phyloP scores from a whole-genome alignment of 2,329 filamentous ascomycete genomes.

The Geosmithia morbida region DNA sequence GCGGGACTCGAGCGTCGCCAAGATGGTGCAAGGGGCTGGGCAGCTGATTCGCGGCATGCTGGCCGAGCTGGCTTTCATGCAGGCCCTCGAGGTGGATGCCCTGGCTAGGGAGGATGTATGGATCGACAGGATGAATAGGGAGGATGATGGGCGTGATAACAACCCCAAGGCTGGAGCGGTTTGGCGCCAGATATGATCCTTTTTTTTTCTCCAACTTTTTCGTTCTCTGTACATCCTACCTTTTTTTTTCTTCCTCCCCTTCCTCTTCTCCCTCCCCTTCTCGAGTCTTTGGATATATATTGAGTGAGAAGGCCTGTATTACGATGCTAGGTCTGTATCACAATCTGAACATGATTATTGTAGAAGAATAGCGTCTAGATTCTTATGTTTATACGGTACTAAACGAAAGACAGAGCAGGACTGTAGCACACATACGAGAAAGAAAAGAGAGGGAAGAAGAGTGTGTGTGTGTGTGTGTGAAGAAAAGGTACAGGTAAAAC shows the following conservation, averaged over 20 bases:
- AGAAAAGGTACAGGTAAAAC: too few species aligned
- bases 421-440: too few species aligned
- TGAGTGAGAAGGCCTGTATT: too few species aligned
- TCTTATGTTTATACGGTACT: too few species aligned
- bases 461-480: too few species aligned
- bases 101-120: slow-evolving; percentile 41
- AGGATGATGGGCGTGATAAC: slow-evolving; percentile 19
- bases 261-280: not conserved
- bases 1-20: slow-evolving; percentile 23
- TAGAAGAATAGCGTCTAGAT: too few species aligned
- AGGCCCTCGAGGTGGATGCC: slow-evolving; percentile 43
- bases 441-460: too few species aligned
- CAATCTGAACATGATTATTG: too few species aligned
- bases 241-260: not conserved
- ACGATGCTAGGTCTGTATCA: too few species aligned
- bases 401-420: too few species aligned
- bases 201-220: too few species aligned
- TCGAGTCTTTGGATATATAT: too few species aligned
- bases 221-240: not conserved
- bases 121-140: slow-evolving; percentile 38
- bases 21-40: slow-evolving; percentile 31
- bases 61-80: slow-evolving; percentile 47
- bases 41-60: slow-evolving; percentile 43
- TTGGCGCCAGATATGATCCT: slow-evolving; percentile 24
- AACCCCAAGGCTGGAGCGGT: slow-evolving; percentile 28